These are phyloP conservation scores for Neurospora sublineolata DNA, from an alignment of 495 filamentous ascomycete species.

Conservation along the genomic window DNA sequence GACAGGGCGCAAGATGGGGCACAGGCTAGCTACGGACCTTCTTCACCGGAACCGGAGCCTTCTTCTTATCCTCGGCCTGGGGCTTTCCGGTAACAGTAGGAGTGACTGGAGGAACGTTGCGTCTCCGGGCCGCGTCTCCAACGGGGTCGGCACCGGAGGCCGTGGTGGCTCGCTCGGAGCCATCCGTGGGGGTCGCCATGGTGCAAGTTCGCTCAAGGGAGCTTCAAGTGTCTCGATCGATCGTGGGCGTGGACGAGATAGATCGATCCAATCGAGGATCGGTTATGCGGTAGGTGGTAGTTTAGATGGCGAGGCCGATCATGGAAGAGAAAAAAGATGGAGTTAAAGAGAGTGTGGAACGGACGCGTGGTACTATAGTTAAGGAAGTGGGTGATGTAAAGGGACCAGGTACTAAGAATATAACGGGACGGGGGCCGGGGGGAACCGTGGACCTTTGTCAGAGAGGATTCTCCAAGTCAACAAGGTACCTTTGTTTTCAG, in stretches of 20 bases:
- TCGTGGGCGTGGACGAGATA: constrained; percentile 1
- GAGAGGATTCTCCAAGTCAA: constrained; percentile 8
- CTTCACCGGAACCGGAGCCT: constrained; percentile 26
- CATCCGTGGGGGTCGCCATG: constrained; percentile 31
- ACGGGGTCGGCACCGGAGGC: constrained; percentile 53
- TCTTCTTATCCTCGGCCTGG: constrained; percentile 55
- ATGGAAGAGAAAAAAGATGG: constrained; percentile 13
- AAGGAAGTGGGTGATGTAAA: constrained; percentile 6
- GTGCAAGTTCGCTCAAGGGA: background rate
- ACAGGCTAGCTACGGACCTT: constrained; percentile 36
- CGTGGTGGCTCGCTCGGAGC: constrained; percentile 33
- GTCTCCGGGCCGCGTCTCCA: constrained; percentile 58
- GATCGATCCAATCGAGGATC: constrained; percentile 2
- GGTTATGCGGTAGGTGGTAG: constrained; percentile 1
- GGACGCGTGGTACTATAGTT: constrained; percentile 1
- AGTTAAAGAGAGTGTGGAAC: constrained; percentile 17
- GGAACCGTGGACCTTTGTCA: background rate
- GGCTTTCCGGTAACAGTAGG: constrained; percentile 25
- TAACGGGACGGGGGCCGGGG: constrained; percentile 1
- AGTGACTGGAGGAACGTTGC: constrained; percentile 52
- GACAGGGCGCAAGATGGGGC: background rate
- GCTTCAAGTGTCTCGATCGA: background rate
- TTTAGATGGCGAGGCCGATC: constrained; percentile 11
- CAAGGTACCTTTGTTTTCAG: constrained; percentile 5
- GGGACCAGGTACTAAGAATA: constrained; percentile 7